Percentiles rank a stretch among this genome's conserved stretches.
Evolutionary conservation across 345 rosid genomes (phyloP).

Genomic region (Erucastrum elatum): DNA sequence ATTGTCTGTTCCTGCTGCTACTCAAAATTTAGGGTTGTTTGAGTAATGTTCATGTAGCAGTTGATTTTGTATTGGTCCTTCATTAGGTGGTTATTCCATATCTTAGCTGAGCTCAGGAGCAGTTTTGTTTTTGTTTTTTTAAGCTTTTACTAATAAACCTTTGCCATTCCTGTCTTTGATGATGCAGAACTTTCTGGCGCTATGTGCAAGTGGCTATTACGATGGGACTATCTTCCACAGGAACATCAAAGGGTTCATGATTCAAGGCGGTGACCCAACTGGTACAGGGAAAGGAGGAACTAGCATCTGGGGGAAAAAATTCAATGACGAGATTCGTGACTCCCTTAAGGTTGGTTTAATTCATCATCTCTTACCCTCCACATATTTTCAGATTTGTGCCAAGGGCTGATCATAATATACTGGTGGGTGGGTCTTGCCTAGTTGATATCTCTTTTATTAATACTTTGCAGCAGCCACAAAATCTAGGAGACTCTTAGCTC

Average conservation of each 20-base stretch:
- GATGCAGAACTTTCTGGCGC: conserved; percentile 85
- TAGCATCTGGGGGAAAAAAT: conserved; percentile 98
- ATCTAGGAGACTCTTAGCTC: background rate
- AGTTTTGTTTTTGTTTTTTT: background rate
- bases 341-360: conserved; percentile 73
- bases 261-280: conserved; percentile 97
- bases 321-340: conserved; percentile 94
- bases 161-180: background rate
- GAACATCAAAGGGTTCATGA: conserved; percentile 96
- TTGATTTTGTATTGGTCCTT: background rate
- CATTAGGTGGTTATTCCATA: background rate
- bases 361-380: background rate
- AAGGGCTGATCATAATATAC: no score
- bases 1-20: no score
- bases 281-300: conserved; percentile 98
- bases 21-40: conserved; percentile 5
- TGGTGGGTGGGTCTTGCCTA: background rate
- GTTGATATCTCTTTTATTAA: background rate
- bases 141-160: background rate
- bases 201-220: conserved; percentile 92
- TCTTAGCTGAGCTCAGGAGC: no score
- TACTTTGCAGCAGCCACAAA: background rate
- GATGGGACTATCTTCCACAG: conserved; percentile 91
- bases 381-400: no score
- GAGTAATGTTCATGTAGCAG: background rate